These are phyloP conservation scores for Aaosphaeria arxii DNA, from an alignment of 2,329 filamentous ascomycete species.

Conservation along the genomic window DNA sequence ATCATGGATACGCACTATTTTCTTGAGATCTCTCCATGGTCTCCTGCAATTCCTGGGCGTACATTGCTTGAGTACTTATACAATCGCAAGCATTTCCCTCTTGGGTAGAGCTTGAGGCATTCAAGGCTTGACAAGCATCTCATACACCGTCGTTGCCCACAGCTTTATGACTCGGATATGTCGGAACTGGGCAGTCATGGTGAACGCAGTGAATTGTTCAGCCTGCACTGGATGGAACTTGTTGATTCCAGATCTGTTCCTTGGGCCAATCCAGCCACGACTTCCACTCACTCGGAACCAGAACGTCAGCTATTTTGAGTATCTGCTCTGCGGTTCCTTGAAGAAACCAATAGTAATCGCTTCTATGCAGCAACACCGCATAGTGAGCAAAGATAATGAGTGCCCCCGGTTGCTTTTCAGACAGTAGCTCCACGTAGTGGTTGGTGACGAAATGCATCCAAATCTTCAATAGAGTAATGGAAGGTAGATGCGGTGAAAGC, in stretches of 20 bases:
- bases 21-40: too few species aligned
- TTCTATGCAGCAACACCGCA: conserved; percentile 26
- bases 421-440: conserved; percentile 25
- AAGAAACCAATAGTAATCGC: conserved; percentile 22
- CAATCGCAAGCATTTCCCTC: conserved; percentile 3
- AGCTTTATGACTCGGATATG: too few species aligned
- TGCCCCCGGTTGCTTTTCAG: conserved; percentile 26
- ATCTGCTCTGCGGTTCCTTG: conserved; percentile 23
- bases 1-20: too few species aligned
- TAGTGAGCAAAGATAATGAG: conserved; percentile 37
- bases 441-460: conserved; percentile 22
- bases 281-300: conserved; percentile 24
- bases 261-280: conserved; percentile 28
- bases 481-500: conserved; percentile 12
- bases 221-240: too few species aligned
- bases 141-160: too few species aligned
- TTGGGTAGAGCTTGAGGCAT: not conserved
- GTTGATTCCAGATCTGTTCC: conserved; percentile 9
- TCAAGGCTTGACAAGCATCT: not conserved
- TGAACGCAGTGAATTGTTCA: too few species aligned
- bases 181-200: too few species aligned
- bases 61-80: not conserved
- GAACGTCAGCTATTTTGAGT: conserved; percentile 16
- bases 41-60: too few species aligned
- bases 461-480: conserved; percentile 22